Conservation (phyloP, 805 yeast genomes). For the Cyberlindnera maritima region DNA sequence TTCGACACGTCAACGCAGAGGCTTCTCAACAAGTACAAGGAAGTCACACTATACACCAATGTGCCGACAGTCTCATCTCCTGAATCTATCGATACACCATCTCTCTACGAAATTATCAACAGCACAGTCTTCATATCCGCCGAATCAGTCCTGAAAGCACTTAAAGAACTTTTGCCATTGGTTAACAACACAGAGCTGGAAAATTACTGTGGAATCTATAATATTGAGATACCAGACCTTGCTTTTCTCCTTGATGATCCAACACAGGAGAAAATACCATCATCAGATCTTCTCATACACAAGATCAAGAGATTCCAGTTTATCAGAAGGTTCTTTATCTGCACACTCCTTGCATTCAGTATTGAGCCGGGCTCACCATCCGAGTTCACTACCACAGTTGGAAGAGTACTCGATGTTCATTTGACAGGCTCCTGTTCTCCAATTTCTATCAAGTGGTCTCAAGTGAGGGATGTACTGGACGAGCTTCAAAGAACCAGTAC, state of each 20-base stretch:
- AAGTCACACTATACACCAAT: slow-evolving; percentile 25
- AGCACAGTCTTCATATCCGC: slow-evolving; percentile 34
- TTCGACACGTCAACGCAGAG: slow-evolving; percentile 29
- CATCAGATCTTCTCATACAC: slow-evolving; percentile 27
- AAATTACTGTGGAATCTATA: slow-evolving; percentile 44
- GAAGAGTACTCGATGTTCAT: slow-evolving; percentile 8
- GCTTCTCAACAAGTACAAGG: slow-evolving; percentile 30
- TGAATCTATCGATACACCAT: slow-evolving; percentile 1
- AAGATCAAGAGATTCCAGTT: slow-evolving; percentile 35
- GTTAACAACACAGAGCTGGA: slow-evolving; percentile 34
- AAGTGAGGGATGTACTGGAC: background rate
- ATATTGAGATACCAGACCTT: slow-evolving; percentile 31
- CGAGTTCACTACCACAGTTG: slow-evolving; percentile 9
- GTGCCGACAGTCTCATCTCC: slow-evolving; percentile 1
- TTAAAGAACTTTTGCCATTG: slow-evolving; percentile 28
- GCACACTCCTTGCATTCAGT: slow-evolving; percentile 37
- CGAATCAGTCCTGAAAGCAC: slow-evolving; percentile 29
- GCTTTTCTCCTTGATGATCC: slow-evolving; percentile 19
- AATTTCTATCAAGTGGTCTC: slow-evolving; percentile 5
- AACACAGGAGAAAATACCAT: background rate
- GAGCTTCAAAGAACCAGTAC: background rate
- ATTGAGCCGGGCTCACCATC: slow-evolving; percentile 12
- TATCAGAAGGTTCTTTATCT: slow-evolving; percentile 41
- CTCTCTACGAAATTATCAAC: slow-evolving; percentile 20
- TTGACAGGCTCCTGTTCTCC: background rate